These are phyloP conservation scores for Cytospora paraplurivora DNA, from an alignment of 2,329 filamentous ascomycete genomes.

Conservation along the genomic window DNA sequence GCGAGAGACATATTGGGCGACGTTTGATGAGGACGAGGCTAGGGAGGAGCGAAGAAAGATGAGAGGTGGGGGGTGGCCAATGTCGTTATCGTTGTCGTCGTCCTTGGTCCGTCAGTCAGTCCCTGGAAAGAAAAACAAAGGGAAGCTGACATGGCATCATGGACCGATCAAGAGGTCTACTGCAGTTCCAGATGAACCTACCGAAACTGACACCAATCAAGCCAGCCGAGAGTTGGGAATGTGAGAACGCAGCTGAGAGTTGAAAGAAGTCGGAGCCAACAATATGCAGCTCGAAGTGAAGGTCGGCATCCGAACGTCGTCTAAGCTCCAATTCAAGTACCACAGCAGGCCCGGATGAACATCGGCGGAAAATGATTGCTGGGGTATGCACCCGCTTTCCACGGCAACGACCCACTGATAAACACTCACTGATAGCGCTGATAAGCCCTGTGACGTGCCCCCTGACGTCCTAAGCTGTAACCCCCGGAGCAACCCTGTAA, in stretches of 20 bases:
- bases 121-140: not conserved
- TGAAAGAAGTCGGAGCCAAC: not conserved
- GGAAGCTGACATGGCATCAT: conserved; percentile 14
- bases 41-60: not conserved
- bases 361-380: not conserved
- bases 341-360: not conserved
- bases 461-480: not conserved
- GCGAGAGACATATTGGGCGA: conserved; percentile 45
- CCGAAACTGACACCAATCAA: conserved; percentile 15
- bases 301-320: not conserved
- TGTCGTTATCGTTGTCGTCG: not conserved
- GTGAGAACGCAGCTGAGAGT: conserved; percentile 9
- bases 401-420: not conserved
- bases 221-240: conserved; percentile 8
- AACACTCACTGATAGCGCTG: not conserved
- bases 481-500: not conserved
- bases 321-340: not conserved
- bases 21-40: not conserved
- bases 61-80: not conserved
- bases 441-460: conserved; percentile 15
- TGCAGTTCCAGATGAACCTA: conserved; percentile 7
- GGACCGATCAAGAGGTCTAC: not conserved
- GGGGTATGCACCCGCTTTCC: not conserved
- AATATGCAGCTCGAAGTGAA: not conserved
- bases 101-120: conserved; percentile 9